Percentiles rank a stretch among this genome's conserved stretches.
Evolutionary conservation across 768 basidiomycete species (phyloP).

Genomic region (Suillus lakei): DNA sequence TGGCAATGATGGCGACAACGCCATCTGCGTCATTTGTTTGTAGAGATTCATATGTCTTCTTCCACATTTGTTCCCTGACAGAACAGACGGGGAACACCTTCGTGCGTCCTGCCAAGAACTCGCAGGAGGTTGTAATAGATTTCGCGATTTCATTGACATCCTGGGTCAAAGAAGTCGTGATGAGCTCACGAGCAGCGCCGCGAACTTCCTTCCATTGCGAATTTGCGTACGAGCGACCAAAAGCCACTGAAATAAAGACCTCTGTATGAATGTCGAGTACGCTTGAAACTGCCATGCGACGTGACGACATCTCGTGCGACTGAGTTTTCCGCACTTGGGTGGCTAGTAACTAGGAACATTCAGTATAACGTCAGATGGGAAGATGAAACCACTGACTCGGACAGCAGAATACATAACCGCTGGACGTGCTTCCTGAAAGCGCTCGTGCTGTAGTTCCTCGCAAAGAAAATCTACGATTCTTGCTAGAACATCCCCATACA

Average conservation of each 20-base stretch:
- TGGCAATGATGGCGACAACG: constrained; percentile 59
- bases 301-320: constrained; percentile 28
- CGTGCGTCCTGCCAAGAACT: constrained; percentile 34
- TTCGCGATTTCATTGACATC: constrained; percentile 40
- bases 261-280: constrained; percentile 58
- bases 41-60: constrained; percentile 61
- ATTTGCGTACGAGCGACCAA: constrained; percentile 42
- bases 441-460: constrained; percentile 81
- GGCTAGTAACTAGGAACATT: constrained; percentile 36
- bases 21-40: constrained; percentile 62
- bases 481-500: constrained; percentile 71
- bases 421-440: constrained; percentile 64
- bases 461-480: constrained; percentile 75
- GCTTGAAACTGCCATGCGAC: constrained; percentile 36
- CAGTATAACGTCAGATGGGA: constrained; percentile 7
- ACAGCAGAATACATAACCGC: constrained; percentile 62
- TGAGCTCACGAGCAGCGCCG: constrained; percentile 45
- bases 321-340: constrained; percentile 39
- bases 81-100: constrained; percentile 39
- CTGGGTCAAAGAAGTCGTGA: constrained; percentile 35
- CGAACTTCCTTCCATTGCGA: constrained; percentile 49
- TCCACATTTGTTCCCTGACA: constrained; percentile 71
- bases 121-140: constrained; percentile 38
- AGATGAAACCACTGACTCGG: constrained; percentile 52
- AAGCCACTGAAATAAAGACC: constrained; percentile 51